These are phyloP conservation scores for Pisolithus orientalis DNA, from an alignment of 768 basidiomycete species.

Conservation along the genomic window DNA sequence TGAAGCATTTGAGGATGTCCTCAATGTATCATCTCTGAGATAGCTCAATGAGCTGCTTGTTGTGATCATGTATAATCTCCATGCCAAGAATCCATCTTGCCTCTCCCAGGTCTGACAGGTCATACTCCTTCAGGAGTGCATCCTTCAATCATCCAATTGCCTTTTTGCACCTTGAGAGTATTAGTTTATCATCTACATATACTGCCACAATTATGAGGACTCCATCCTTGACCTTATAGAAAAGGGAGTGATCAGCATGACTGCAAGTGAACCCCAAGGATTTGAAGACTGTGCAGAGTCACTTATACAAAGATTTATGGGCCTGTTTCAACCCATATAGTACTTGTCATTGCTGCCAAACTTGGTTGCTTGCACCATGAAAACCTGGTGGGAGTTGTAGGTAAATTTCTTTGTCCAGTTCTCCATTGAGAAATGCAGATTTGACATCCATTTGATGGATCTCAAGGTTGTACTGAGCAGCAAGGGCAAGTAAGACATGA, in stretches of 20 bases:
- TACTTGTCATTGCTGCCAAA: not conserved
- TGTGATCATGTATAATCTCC: too few species aligned
- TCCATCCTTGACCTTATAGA: not conserved
- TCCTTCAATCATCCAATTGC: too few species aligned
- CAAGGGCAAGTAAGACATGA: constrained; percentile 10
- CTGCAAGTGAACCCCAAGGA: not conserved
- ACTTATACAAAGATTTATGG: not conserved
- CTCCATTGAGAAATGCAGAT: constrained; percentile 16
- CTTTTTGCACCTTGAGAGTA: too few species aligned
- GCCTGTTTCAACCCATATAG: constrained; percentile 6
- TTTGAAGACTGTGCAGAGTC: too few species aligned
- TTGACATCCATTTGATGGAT: constrained; percentile 25
- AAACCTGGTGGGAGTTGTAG: too few species aligned
- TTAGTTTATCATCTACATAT: too few species aligned
- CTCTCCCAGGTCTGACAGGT: too few species aligned
- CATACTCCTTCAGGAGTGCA: too few species aligned
- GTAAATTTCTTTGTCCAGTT: constrained; percentile 22
- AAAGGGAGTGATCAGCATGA: not conserved
- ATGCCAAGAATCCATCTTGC: too few species aligned
- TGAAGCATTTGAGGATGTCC: too few species aligned
- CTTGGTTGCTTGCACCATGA: not conserved
- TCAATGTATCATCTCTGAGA: too few species aligned
- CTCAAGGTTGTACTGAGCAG: not conserved
- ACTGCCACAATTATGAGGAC: not conserved
- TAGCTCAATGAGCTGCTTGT: too few species aligned